Conservation (phyloP, 257 asterid genomes). For the Solanum bulbocastanum region DNA sequence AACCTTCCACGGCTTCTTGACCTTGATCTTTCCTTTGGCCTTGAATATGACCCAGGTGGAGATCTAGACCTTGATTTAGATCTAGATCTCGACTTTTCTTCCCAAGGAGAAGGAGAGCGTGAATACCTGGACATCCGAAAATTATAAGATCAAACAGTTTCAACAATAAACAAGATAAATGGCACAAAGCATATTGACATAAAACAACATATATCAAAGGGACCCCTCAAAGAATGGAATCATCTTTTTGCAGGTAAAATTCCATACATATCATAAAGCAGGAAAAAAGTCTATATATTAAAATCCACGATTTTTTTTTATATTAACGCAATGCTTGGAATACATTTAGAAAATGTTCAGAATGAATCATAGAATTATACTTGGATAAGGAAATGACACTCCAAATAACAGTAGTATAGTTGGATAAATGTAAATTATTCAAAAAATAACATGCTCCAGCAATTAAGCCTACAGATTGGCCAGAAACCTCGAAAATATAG, state of each 20-base stretch:
- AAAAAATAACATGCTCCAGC: not conserved
- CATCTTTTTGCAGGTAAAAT: not conserved
- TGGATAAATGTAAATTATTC: not conserved
- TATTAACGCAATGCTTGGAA: not conserved
- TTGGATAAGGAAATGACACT: not conserved
- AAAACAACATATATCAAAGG: not conserved
- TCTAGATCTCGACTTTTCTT: slow-evolving; percentile 13
- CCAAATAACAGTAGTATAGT: not conserved
- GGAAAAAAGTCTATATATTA: not conserved
- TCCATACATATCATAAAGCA: not conserved
- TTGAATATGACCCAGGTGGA: slow-evolving; percentile 40
- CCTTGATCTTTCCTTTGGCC: not conserved
- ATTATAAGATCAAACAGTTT: not conserved
- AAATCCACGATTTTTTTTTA: not conserved
- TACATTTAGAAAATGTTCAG: not conserved
- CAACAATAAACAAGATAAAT: not conserved
- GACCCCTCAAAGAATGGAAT: not conserved
- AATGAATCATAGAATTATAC: not conserved
- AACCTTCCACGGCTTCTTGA: slow-evolving; percentile 12
- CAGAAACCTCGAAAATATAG: not conserved
- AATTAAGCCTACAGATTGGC: not conserved
- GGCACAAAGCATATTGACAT: not conserved
- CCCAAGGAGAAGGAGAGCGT: slow-evolving; percentile 7
- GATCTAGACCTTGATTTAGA: slow-evolving; percentile 11
- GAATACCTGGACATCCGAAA: not conserved